Conservation (phyloP, 2,329 filamentous ascomycete species). For the Epicoccum sorghinum region DNA sequence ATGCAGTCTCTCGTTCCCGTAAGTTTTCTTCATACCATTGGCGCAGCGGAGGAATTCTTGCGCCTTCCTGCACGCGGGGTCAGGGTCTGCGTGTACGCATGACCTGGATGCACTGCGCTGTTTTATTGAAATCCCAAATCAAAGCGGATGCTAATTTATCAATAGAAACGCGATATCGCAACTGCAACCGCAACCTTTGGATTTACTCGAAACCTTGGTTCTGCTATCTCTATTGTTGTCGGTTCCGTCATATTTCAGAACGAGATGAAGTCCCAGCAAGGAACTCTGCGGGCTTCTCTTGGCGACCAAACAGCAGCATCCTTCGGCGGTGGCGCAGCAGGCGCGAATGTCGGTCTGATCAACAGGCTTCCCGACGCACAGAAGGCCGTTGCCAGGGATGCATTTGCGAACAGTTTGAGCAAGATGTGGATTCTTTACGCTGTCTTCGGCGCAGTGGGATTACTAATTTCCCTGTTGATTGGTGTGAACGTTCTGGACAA, state of each 20-base stretch:
- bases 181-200: constrained; percentile 70
- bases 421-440: constrained; percentile 60
- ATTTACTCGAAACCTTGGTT: constrained; percentile 72
- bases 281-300: constrained; percentile 57
- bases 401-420: constrained; percentile 52
- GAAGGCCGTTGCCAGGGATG: constrained; percentile 49
- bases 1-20: constrained; percentile 66
- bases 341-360: constrained; percentile 66
- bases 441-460: constrained; percentile 47
- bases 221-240: constrained; percentile 71
- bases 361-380: constrained; percentile 57
- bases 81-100: too few species aligned
- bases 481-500: constrained; percentile 50
- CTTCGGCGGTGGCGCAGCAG: constrained; percentile 65
- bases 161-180: constrained; percentile 64
- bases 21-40: constrained; percentile 15
- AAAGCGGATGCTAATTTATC: constrained; percentile 16
- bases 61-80: too few species aligned
- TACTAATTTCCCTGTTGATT: constrained; percentile 50
- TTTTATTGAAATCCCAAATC: neutral
- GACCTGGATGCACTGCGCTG: too few species aligned
- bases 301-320: constrained; percentile 57
- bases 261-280: constrained; percentile 65
- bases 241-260: constrained; percentile 84
- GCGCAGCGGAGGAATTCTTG: neutral